These are phyloP conservation scores for Orbilia blumenaviensis DNA, from an alignment of 2,329 filamentous ascomycete species.

Conservation along the genomic window DNA sequence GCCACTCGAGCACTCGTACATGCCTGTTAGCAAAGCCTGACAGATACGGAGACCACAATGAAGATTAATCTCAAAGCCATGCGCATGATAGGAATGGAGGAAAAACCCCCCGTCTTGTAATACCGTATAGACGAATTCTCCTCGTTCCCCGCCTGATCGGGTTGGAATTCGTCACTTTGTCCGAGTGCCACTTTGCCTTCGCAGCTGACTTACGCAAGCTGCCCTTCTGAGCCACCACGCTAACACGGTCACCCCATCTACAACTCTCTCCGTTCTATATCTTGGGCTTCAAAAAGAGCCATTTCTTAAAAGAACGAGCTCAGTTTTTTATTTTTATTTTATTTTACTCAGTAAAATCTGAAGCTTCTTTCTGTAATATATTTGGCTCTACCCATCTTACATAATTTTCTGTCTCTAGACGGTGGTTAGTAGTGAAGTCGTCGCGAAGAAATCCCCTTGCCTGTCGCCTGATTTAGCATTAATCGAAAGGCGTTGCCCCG, in stretches of 20 bases:
- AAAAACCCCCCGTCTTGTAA: background rate
- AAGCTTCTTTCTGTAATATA: background rate
- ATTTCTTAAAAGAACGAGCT: background rate
- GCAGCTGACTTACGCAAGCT: slow-evolving; percentile 54
- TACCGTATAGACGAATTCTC: background rate
- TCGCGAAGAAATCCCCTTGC: no score
- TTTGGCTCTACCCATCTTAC: background rate
- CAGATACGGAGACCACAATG: no score
- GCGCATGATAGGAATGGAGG: background rate
- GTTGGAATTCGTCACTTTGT: slow-evolving; percentile 40
- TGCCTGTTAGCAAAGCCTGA: no score
- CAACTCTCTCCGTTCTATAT: slow-evolving; percentile 1
- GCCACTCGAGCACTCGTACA: background rate
- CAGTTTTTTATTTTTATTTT: background rate
- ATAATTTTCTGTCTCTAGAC: background rate
- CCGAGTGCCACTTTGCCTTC: slow-evolving; percentile 44
- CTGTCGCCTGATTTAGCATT: no score
- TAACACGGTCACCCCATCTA: slow-evolving; percentile 10
- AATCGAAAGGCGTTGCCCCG: slow-evolving; percentile 15
- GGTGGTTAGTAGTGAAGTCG: background rate
- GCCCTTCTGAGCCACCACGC: slow-evolving; percentile 48
- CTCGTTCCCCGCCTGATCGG: background rate
- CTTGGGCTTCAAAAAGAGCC: background rate
- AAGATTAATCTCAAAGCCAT: no score
- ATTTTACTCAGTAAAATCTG: background rate